Conservation (phyloP, 768 basidiomycete species). For the Crassisporium funariophilum region DNA sequence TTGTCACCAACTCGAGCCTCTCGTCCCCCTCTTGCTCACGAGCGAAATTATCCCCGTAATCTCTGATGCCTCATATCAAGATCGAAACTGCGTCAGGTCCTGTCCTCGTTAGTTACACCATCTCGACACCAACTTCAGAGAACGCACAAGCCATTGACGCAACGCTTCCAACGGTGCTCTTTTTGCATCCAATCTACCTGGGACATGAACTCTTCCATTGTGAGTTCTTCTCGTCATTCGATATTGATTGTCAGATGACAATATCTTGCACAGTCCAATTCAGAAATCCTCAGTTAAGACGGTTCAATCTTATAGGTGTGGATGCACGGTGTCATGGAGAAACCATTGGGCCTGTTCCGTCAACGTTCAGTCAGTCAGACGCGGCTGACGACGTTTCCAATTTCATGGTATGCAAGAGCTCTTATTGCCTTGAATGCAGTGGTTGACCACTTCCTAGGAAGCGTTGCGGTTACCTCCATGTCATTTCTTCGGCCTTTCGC, state of each 20-base stretch:
- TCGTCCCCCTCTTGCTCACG: too few relatives aligned
- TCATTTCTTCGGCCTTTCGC: constrained; percentile 39
- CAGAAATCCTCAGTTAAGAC: constrained; percentile 30
- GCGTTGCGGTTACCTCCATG: constrained; percentile 38
- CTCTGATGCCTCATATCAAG: constrained; percentile 32
- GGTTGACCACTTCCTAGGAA: constrained; percentile 26
- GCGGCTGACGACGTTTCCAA: constrained; percentile 36
- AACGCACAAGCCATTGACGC: constrained; percentile 31
- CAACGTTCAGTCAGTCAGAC: constrained; percentile 26
- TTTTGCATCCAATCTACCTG: constrained; percentile 38
- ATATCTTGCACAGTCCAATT: constrained; percentile 30
- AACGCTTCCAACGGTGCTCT: constrained; percentile 34
- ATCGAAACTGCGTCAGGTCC: constrained; percentile 30
- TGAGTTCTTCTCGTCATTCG: constrained; percentile 16
- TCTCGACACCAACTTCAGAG: constrained; percentile 34
- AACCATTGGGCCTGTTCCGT: constrained; percentile 28
- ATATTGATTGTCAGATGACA: background rate
- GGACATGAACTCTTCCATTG: constrained; percentile 34
- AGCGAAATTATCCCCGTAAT: background rate
- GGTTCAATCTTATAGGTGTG: constrained; percentile 39
- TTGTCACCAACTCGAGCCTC: too few relatives aligned
- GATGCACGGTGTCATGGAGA: constrained; percentile 36
- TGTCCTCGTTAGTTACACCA: constrained; percentile 35
- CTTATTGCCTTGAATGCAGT: background rate
- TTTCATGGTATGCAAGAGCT: constrained; percentile 33